Percentiles rank a stretch among this genome's conserved stretches.
Conservation (phyloP, 495 filamentous ascomycete species). For the Daldinia caldariorum region DNA sequence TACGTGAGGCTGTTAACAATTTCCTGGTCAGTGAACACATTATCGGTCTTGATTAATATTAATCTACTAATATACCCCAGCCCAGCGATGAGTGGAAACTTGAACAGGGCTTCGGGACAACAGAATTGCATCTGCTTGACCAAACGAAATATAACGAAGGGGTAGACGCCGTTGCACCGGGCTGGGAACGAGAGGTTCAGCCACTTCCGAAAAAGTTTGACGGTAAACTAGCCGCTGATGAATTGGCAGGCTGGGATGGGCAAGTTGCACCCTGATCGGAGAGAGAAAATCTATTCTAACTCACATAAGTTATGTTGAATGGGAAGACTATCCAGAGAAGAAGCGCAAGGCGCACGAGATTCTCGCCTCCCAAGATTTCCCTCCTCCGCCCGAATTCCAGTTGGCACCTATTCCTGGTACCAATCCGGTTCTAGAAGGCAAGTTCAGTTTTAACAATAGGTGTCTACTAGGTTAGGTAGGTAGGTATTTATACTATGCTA, state of each 20-base stretch:
- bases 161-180: conserved; percentile 39
- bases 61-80: conserved; percentile 35
- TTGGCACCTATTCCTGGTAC: conserved; percentile 66
- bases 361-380: conserved; percentile 65
- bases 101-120: conserved; percentile 60
- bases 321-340: conserved; percentile 75
- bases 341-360: conserved; percentile 66
- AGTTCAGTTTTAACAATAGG: not conserved
- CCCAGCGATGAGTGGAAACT: conserved; percentile 64
- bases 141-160: conserved; percentile 52
- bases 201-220: conserved; percentile 13
- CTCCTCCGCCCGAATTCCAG: conserved; percentile 67
- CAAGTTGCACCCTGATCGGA: conserved; percentile 27
- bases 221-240: conserved; percentile 32
- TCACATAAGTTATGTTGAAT: conserved; percentile 66
- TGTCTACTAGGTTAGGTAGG: no score
- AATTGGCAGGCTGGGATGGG: conserved; percentile 49
- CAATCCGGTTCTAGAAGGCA: conserved; percentile 66
- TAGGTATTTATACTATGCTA: not conserved
- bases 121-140: conserved; percentile 60
- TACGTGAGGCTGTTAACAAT: conserved; percentile 30
- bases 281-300: not conserved
- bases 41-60: conserved; percentile 7
- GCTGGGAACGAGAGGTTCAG: conserved; percentile 53
- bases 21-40: conserved; percentile 23